Conservation (phyloP, 1,284 basidiomycete genomes). For the Fomitopsis schrenkii region DNA sequence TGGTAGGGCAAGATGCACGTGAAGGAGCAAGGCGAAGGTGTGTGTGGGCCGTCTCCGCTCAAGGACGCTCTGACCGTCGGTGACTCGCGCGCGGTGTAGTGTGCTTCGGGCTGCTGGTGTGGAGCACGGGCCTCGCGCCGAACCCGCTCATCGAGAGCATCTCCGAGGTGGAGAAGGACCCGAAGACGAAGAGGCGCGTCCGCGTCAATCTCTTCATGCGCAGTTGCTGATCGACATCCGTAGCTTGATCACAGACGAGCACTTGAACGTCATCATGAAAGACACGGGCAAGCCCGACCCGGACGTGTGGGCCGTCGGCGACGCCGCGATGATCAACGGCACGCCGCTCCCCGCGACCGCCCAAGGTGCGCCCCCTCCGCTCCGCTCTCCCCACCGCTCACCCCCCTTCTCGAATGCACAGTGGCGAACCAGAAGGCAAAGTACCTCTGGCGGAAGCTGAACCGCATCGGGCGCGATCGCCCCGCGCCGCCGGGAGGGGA, state of each 20-base stretch:
- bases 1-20: conserved; percentile 53
- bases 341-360: conserved; percentile 79
- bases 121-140: conserved; percentile 81
- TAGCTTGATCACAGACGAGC: conserved; percentile 55
- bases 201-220: background rate
- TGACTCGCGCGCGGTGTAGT: conserved; percentile 35
- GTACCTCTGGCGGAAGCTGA: conserved; percentile 69
- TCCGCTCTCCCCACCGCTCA: background rate
- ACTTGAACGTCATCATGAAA: conserved; percentile 54
- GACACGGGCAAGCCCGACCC: conserved; percentile 57
- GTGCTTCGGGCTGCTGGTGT: conserved; percentile 79
- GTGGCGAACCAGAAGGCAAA: conserved; percentile 82
- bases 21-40: conserved; percentile 60
- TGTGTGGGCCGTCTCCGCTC: conserved; percentile 9
- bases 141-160: conserved; percentile 74
- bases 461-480: conserved; percentile 48
- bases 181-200: conserved; percentile 52
- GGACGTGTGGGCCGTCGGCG: conserved; percentile 83
- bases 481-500: conserved; percentile 14
- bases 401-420: conserved; percentile 18
- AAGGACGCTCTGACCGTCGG: conserved; percentile 1
- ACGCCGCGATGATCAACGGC: conserved; percentile 61
- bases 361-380: conserved; percentile 47
- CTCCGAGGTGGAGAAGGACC: conserved; percentile 56
- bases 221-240: conserved; percentile 2